phyloP scores from a whole-genome alignment of 1,284 basidiomycete species.

The Ganoderma lucidum region DNA sequence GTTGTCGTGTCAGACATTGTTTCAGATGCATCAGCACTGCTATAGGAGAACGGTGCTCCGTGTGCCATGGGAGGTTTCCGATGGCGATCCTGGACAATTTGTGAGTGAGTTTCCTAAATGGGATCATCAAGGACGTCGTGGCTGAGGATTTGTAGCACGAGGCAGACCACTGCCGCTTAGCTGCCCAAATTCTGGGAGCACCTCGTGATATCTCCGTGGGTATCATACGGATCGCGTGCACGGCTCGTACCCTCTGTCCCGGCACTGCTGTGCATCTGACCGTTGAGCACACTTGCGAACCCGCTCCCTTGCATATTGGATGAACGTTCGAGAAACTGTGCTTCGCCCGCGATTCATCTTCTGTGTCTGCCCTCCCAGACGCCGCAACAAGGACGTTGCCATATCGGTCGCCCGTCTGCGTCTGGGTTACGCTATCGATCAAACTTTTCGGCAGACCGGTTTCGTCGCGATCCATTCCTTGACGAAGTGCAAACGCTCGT shows the following conservation, averaged over 20 bases:
- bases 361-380: background rate
- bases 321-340: background rate
- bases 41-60: background rate
- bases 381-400: background rate
- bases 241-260: background rate
- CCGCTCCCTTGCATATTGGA: background rate
- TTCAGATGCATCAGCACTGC: background rate
- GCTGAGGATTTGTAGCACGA: conserved; percentile 1
- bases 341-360: background rate
- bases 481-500: background rate
- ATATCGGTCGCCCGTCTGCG: background rate
- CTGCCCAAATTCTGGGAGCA: background rate
- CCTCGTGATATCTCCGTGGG: background rate
- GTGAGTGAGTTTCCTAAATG: background rate
- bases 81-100: background rate
- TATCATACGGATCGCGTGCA: background rate
- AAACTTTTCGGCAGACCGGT: background rate
- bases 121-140: background rate
- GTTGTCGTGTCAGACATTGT: background rate
- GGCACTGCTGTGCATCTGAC: background rate
- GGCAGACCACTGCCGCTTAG: background rate
- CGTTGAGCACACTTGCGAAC: background rate
- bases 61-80: background rate
- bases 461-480: background rate
- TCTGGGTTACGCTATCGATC: background rate